These are phyloP conservation scores for Osmanthus fragrans DNA, from an alignment of 257 asterid species.

Conservation along the genomic window DNA sequence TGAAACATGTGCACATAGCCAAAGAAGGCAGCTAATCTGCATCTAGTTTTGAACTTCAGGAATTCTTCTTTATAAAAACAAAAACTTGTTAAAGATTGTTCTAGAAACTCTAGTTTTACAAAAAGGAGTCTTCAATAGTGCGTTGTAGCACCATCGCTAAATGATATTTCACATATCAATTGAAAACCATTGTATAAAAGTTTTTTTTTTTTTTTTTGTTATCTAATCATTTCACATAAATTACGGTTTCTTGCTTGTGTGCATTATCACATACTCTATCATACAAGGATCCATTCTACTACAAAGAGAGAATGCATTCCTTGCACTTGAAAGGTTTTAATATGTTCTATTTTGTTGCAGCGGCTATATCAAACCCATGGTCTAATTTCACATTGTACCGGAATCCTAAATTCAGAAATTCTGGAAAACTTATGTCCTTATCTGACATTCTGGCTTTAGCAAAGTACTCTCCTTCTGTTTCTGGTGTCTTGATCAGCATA, in stretches of 20 bases:
- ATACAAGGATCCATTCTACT: too few species aligned
- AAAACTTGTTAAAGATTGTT: too few species aligned
- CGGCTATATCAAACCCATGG: conserved; percentile 57
- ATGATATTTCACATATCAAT: too few species aligned
- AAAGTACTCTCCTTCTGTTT: conserved; percentile 63
- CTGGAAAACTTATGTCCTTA: conserved; percentile 54
- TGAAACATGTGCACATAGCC: too few species aligned
- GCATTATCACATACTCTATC: not conserved
- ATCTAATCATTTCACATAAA: too few species aligned
- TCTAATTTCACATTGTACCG: conserved; percentile 34
- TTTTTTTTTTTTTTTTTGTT: too few species aligned
- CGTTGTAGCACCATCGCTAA: not conserved
- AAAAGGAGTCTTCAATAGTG: too few species aligned
- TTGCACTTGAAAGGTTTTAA: not conserved
- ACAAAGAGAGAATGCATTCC: not conserved
- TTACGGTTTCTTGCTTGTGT: too few species aligned
- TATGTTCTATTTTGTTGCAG: conserved; percentile 42
- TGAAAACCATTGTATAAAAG: too few species aligned
- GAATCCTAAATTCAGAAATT: conserved; percentile 53
- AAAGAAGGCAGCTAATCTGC: too few species aligned
- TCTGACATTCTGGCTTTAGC: conserved; percentile 70
- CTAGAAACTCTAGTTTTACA: not conserved
- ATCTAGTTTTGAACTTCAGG: too few species aligned
- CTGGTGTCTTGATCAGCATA: conserved; percentile 70
- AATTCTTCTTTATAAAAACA: too few species aligned